phyloP scores from a whole-genome alignment of 371 early-diverging fungal genomes.

The Syncephalastrum racemosum region DNA sequence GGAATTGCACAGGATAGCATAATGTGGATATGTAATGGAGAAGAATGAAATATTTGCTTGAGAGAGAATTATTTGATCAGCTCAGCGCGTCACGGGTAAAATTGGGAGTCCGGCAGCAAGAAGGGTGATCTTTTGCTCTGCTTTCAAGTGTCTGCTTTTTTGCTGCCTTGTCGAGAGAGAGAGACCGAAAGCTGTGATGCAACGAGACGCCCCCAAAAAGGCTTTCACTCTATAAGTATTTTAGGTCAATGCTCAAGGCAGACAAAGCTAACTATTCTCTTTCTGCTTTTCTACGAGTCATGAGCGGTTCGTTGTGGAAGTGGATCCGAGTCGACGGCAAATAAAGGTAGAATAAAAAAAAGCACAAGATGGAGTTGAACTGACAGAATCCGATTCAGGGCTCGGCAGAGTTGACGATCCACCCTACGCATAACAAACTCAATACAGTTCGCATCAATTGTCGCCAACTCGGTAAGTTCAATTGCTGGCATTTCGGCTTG shows the following conservation, averaged over 20 bases:
- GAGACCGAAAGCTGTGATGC: slow-evolving; percentile 21
- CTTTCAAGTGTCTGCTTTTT: too few species aligned
- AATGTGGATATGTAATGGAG: too few species aligned
- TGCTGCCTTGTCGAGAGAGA: too few species aligned
- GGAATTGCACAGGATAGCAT: too few species aligned
- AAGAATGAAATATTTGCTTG: too few species aligned
- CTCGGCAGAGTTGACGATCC: slow-evolving; percentile 60
- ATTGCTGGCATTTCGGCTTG: not conserved
- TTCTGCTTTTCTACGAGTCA: slow-evolving; percentile 41
- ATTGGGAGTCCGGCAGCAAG: too few species aligned
- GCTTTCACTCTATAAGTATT: slow-evolving; percentile 52
- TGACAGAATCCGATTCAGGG: slow-evolving; percentile 62
- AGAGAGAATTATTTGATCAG: too few species aligned
- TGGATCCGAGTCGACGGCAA: slow-evolving; percentile 44
- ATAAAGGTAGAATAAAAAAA: slow-evolving; percentile 33
- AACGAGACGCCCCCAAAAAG: slow-evolving; percentile 38
- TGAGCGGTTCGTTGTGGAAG: slow-evolving; percentile 55
- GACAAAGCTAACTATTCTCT: slow-evolving; percentile 9
- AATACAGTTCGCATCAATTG: slow-evolving; percentile 54
- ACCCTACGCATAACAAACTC: slow-evolving; percentile 43
- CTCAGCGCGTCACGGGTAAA: too few species aligned
- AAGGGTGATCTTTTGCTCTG: too few species aligned
- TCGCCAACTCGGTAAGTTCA: slow-evolving; percentile 55
- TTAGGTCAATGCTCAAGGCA: not conserved
- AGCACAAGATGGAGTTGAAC: slow-evolving; percentile 52